Evolutionary conservation across 495 filamentous ascomycete species (phyloP), one percentile per base, ranked within the genome.

Genomic region (Penicillium salamii): DNA sequence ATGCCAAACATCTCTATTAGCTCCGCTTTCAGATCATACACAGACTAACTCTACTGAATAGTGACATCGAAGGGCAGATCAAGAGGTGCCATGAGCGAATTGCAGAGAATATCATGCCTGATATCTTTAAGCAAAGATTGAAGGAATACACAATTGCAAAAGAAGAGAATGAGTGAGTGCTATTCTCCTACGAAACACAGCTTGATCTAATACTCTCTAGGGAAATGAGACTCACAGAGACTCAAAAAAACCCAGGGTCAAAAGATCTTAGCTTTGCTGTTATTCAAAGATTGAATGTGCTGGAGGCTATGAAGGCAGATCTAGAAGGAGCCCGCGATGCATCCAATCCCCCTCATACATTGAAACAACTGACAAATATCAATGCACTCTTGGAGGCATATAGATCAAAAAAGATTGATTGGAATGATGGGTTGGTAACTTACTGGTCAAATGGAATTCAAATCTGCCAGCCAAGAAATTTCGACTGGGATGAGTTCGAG

Each of bases 51-150:
- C 7, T 0, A 3, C 3, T 3, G 1, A 35, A 34, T 6, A 35
- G 42, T 15, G 42, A 35, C 24, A n/a, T 45, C 0, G 38, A 49
- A 12, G 51, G 26, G 24, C 51, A 54, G 12, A 54, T 54, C n/a
- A 5, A 49, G 24, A 42, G 51, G 36, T 54, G 51, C 17, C 38
- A 39, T 23, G 51, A 54, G 31, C 28, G 45, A 24, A 54, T 54
- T 18, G 32, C 46, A 7, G 51, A 54, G 13, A 44, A 40, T 9
- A 43, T 54, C 8, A 49, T 49, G 44, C 28, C 51, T 9, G 28
- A 40, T 37, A 29, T 49, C 3, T 54, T 54, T 15, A 1, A 26
- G 11, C 46, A 35, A 18, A 54, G 45, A 18, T 11, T 49, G 17
- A 39, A 44, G 13, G 45, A 41, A 9, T 44, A 42, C 13, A 33